Evolutionary conservation across 2,329 filamentous ascomycete species (phyloP), one percentile per base, ranked within the genome.

Genomic region (Fusarium lyarnte): DNA sequence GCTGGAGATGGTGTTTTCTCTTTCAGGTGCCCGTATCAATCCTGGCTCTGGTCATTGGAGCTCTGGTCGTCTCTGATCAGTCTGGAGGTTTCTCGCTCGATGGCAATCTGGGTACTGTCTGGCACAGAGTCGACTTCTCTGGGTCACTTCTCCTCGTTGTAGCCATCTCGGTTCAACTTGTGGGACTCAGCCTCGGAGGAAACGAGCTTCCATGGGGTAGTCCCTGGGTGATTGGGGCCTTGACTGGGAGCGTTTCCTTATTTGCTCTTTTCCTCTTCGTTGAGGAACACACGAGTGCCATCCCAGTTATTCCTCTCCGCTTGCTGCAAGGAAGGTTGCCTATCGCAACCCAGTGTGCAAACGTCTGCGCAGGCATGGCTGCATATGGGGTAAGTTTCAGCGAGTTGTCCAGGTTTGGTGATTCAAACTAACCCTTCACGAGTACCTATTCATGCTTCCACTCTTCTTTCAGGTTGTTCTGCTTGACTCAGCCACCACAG

Each of bases 381-480:
- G 88, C 88, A 3, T 92, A 91, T 77, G 88, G 88, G 21, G 89
- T 91, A 77, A 78, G 87, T 83, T 29, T 2, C 6, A 9, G n/a
- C 16, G 17, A 8, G 6, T 19, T 59, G 41, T 64, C 39, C 69
- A 39, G 14, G 10, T 39, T 35, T 6, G 1, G 6, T 21, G 12
- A 11, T 6, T 35, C 12, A 19, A 16, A 21, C 72, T 79, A 19
- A 78, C 55, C 35, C 1, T 38, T 17, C 31, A 46, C 4, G 46
- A 87, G 85, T 88, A 92, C 71, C 83, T 93, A 21, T 93, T 93
- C 81, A 91, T 91, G 76, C 85, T 91, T 1, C 92, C 92, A 0
- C 82, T 93, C 9, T 93, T 91, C 81, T 93, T 92, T 77, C 90
- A 92, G 73, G 89, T 89, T 0, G 89, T 92, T 11, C 85, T 91